A percentile compares a stretch with the other conserved stretches of the same genome.
phyloP scores from a whole-genome alignment of 2,329 filamentous ascomycete genomes.

The Fusarium xylarioides region DNA sequence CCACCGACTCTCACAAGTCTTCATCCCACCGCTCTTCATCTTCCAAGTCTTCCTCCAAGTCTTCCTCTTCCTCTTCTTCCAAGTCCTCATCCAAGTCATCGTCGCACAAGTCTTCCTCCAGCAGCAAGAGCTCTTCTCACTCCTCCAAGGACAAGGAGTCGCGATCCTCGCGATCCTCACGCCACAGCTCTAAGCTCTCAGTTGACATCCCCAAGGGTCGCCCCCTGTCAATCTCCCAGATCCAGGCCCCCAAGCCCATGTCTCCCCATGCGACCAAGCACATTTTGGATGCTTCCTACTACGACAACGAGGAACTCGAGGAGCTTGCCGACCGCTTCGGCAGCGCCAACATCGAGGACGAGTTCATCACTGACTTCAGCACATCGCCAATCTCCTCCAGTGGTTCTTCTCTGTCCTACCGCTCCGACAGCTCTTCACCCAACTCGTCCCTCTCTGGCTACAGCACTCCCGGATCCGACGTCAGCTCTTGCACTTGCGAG shows the following conservation, averaged over 20 bases:
- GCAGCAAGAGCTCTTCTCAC: constrained; percentile 53
- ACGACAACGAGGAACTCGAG: constrained; percentile 75
- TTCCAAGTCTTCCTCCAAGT: constrained; percentile 52
- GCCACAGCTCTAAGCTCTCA: constrained; percentile 60
- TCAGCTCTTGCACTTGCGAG: constrained; percentile 88
- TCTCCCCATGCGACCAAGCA: constrained; percentile 87
- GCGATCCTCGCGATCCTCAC: constrained; percentile 53
- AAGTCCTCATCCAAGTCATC: constrained; percentile 54
- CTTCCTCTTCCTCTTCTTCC: constrained; percentile 45
- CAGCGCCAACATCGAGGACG: constrained; percentile 65
- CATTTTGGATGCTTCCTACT: constrained; percentile 85
- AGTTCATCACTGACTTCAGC: constrained; percentile 64
- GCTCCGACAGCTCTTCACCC: constrained; percentile 78
- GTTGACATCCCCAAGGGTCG: constrained; percentile 86
- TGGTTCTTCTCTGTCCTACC: constrained; percentile 75
- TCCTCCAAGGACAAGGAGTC: constrained; percentile 56
- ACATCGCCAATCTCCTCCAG: constrained; percentile 70
- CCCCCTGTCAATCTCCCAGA: constrained; percentile 86
- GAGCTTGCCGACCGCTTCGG: constrained; percentile 81
- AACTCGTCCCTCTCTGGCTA: constrained; percentile 80
- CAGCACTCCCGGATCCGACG: constrained; percentile 80
- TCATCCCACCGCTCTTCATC: constrained; percentile 54
- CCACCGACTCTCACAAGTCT: constrained; percentile 58
- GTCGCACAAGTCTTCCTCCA: constrained; percentile 47
- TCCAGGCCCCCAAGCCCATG: constrained; percentile 89